phyloP scores from a whole-genome alignment of 345 rosid species.

The Camelina sativa region DNA sequence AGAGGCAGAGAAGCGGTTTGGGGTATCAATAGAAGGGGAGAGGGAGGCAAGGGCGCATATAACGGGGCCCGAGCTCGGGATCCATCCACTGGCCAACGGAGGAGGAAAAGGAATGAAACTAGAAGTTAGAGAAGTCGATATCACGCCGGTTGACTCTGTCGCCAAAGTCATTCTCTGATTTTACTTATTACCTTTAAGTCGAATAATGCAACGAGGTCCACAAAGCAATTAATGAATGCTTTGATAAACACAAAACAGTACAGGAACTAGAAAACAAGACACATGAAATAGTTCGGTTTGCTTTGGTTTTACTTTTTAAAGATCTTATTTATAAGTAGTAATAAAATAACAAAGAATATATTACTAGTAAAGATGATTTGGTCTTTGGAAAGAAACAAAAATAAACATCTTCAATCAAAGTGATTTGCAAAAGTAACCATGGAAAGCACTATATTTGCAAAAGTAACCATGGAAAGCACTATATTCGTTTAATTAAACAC shows the following conservation, averaged over 20 bases:
- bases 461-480: too few species aligned
- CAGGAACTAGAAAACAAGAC: neutral
- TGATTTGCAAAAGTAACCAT: neutral
- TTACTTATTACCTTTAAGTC: neutral
- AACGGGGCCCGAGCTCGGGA: conserved; percentile 56
- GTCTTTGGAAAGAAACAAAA: too few species aligned
- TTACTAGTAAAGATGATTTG: too few species aligned
- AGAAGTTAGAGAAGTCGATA: conserved; percentile 56
- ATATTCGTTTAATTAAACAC: neutral
- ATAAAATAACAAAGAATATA: neutral
- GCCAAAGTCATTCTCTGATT: conserved; percentile 53
- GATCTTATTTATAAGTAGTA: conserved; percentile 7
- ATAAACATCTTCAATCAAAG: neutral
- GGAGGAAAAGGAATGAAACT: conserved; percentile 63
- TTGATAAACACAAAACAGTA: conserved; percentile 5
- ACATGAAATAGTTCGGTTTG: neutral
- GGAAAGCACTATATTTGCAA: neutral
- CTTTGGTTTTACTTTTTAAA: neutral
- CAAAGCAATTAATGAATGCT: conserved; percentile 8
- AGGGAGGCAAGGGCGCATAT: conserved; percentile 55
- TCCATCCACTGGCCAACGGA: conserved; percentile 75
- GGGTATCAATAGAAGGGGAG: conserved; percentile 56
- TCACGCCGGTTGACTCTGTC: conserved; percentile 47
- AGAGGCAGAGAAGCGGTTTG: conserved; percentile 61
- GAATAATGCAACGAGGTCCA: conserved; percentile 22